Percentiles rank a stretch among this genome's conserved stretches.
These are phyloP conservation scores for Phanerochaete carnosa DNA, from an alignment of 768 basidiomycete genomes.

Conservation along the genomic window DNA sequence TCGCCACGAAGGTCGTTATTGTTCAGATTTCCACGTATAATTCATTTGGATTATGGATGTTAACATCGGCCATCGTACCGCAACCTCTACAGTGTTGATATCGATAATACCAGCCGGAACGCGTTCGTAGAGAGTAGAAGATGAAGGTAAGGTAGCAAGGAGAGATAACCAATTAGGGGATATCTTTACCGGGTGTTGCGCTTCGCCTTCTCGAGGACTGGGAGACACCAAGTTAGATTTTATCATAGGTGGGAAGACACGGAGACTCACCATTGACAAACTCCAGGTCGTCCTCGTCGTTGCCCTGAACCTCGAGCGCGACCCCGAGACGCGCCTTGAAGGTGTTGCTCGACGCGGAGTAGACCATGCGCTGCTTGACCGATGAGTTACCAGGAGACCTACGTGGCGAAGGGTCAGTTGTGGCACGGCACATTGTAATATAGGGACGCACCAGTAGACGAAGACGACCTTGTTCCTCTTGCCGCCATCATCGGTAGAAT, in stretches of 20 bases:
- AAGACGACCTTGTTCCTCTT: slow-evolving; percentile 87
- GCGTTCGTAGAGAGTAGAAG: slow-evolving; percentile 1
- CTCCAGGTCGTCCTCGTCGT: slow-evolving; percentile 70
- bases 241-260: not conserved
- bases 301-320: slow-evolving; percentile 81
- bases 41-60: slow-evolving; percentile 5
- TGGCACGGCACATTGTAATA: slow-evolving; percentile 2
- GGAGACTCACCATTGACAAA: slow-evolving; percentile 59
- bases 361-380: slow-evolving; percentile 92
- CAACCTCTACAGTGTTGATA: slow-evolving; percentile 2
- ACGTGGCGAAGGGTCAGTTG: slow-evolving; percentile 3
- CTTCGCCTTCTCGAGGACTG: slow-evolving; percentile 7
- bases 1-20: not conserved
- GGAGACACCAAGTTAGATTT: not conserved
- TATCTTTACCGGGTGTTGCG: slow-evolving; percentile 4
- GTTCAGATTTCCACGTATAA: not conserved
- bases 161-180: not conserved
- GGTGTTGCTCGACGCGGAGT: slow-evolving; percentile 83
- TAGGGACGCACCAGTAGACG: slow-evolving; percentile 64
- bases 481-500: slow-evolving; percentile 66
- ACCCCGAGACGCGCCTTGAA: slow-evolving; percentile 76
- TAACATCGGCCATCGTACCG: slow-evolving; percentile 3
- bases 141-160: not conserved
- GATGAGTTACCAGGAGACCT: slow-evolving; percentile 88
- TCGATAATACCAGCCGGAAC: slow-evolving; percentile 1